These are phyloP conservation scores for Botrytis deweyae DNA, from an alignment of 2,329 filamentous ascomycete species.

Conservation along the genomic window DNA sequence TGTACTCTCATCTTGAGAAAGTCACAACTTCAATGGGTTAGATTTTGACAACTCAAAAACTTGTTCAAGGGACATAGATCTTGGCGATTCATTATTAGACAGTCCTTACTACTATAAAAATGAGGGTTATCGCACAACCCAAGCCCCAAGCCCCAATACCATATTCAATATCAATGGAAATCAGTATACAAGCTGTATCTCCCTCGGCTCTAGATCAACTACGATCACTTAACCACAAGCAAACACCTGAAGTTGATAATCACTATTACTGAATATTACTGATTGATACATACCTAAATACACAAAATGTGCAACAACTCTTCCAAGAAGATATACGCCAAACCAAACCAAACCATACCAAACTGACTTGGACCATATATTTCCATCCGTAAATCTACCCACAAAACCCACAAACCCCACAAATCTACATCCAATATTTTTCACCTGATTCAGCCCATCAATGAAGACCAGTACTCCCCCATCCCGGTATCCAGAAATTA, in stretches of 20 bases:
- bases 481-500: slow-evolving; percentile 4
- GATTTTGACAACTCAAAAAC: background rate
- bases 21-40: background rate
- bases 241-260: too few species aligned
- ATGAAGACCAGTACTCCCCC: background rate
- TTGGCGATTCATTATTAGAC: rapidly evolving
- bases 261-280: too few species aligned
- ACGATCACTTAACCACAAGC: background rate
- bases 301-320: too few species aligned
- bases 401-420: background rate
- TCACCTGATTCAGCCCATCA: background rate
- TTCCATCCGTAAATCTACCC: background rate
- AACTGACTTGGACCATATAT: background rate
- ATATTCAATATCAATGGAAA: background rate
- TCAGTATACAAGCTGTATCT: rapidly evolving
- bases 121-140: background rate
- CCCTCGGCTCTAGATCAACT: background rate
- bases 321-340: background rate
- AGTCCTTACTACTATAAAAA: background rate
- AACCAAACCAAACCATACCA: background rate
- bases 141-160: background rate
- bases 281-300: too few species aligned
- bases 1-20: background rate
- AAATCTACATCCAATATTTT: background rate
- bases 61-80: background rate